Evolutionary conservation across 805 yeast species (phyloP).

Genomic region (Torulaspora gathmanii): DNA sequence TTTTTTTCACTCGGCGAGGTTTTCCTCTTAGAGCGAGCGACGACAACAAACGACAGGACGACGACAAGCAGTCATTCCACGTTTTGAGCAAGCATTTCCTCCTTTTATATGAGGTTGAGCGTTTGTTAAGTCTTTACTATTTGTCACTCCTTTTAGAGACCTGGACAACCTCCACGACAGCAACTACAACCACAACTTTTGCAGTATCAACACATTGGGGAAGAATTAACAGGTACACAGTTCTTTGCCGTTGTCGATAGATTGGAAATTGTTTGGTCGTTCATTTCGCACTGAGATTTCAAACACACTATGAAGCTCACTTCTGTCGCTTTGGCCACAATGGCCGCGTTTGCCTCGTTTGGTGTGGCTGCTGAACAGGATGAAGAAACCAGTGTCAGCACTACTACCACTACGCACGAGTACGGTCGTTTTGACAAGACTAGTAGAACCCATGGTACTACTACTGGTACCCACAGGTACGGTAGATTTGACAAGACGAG

Average conservation of each 20-base stretch:
- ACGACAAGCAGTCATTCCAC: background rate
- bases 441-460: slow-evolving; percentile 27
- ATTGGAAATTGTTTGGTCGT: slow-evolving; percentile 2
- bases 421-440: slow-evolving; percentile 49
- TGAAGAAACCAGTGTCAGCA: slow-evolving; percentile 32
- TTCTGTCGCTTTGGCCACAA: slow-evolving; percentile 39
- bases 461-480: slow-evolving; percentile 50
- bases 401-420: slow-evolving; percentile 42
- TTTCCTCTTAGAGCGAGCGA: slow-evolving; percentile 7
- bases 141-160: slow-evolving; percentile 2
- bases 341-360: slow-evolving; percentile 37
- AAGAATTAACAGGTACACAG: no score
- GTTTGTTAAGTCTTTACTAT: background rate
- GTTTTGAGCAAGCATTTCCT: background rate
- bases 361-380: slow-evolving; percentile 29
- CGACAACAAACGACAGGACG: slow-evolving; percentile 8
- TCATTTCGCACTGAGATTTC: slow-evolving; percentile 1
- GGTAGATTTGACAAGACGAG: slow-evolving; percentile 48
- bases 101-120: slow-evolving; percentile 1
- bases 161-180: slow-evolving; percentile 20
- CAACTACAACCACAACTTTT: slow-evolving; percentile 20
- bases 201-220: background rate
- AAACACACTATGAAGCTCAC: slow-evolving; percentile 40
- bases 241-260: background rate
- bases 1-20: slow-evolving; percentile 5